Base-by-base conservation (phyloP, 352 stramenopile genomes). In the Chloridella minuta region DNA sequence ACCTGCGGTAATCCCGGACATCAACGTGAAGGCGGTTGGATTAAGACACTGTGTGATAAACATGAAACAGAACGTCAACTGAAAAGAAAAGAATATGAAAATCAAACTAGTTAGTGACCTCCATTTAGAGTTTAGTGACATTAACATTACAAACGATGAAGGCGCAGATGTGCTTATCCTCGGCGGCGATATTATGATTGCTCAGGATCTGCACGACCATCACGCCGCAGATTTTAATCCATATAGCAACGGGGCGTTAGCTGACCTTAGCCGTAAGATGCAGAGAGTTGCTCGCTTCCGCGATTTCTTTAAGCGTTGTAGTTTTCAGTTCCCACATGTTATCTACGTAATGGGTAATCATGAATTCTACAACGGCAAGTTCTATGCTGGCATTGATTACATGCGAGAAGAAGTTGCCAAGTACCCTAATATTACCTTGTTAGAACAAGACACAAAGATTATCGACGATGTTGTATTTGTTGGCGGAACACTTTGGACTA, bases 391-490 rank as follows among this genome's bases (percentile, higher is more conserved):
- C n/a, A 25, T 83, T 22, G 51, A 22, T 83, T 30, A 30, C 27
- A 30, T 30, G 27, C 27, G 27, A 30, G 27, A 30, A 30, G 27
- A 30, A 30, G 23, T 83, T 25, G 51, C 51, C n/a, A 25, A 22
- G n/a, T 30, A 30, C 27, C 51, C 51, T 24, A 83, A 83, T 24
- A 22, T 83, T 25, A 22, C n/a, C 51, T 22, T 83, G 23, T 83
- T 83, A 24, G 51, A 83, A 25, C n/a, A 83, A 25, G 51, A 83
- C 51, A 24, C 23, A 25, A 83, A 83, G 23, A 24, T 83, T 83
- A 83, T 83, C 23, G 51, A 24, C n/a, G 51, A 83, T 24, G 51
- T 83, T 83, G 23, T 24, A 83, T 83, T 83, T 83, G n/a, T 83
- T 25, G 51, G 51, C 23, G n/a, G 51, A 22, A 83, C 51, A 25